Conservation (phyloP, 2,329 filamentous ascomycete genomes). For the Paraphaeosphaeria minitans region DNA sequence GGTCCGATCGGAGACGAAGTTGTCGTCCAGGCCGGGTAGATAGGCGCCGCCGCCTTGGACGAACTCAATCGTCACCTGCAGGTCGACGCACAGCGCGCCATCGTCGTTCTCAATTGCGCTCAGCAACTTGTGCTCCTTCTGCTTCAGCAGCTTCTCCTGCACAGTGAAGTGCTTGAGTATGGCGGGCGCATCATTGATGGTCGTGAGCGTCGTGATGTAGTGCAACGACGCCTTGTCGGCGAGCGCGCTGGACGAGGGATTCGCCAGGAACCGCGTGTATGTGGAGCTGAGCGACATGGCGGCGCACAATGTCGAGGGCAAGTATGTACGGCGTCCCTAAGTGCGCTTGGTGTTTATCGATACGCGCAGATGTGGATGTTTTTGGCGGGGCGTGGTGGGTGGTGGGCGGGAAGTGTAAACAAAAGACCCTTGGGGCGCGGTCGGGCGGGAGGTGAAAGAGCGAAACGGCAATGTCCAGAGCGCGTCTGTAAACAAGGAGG, state of each 20-base stretch:
- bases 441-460: not conserved
- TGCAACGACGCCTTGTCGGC: slow-evolving; percentile 59
- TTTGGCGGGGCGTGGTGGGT: not conserved
- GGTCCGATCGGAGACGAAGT: slow-evolving; percentile 83
- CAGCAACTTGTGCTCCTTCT: slow-evolving; percentile 79
- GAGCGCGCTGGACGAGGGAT: slow-evolving; percentile 50
- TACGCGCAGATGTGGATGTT: slow-evolving; percentile 7
- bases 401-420: slow-evolving; percentile 2
- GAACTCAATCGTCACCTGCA: slow-evolving; percentile 85
- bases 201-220: slow-evolving; percentile 88
- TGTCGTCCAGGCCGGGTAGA: slow-evolving; percentile 88
- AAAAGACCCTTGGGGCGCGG: slow-evolving; percentile 2
- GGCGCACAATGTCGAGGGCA: slow-evolving; percentile 12
- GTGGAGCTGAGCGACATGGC: slow-evolving; percentile 47
- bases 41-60: slow-evolving; percentile 80
- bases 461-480: not conserved
- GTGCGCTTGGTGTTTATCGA: slow-evolving; percentile 13
- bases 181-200: slow-evolving; percentile 70
- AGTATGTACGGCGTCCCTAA: slow-evolving; percentile 3
- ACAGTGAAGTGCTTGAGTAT: slow-evolving; percentile 82
- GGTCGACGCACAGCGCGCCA: slow-evolving; percentile 72
- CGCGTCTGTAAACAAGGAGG: slow-evolving; percentile 14
- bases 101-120: slow-evolving; percentile 72
- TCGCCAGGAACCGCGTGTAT: slow-evolving; percentile 54
- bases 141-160: slow-evolving; percentile 76